phyloP scores from a whole-genome alignment of 1,284 basidiomycete species.

The Cryptococcus hybrid region DNA sequence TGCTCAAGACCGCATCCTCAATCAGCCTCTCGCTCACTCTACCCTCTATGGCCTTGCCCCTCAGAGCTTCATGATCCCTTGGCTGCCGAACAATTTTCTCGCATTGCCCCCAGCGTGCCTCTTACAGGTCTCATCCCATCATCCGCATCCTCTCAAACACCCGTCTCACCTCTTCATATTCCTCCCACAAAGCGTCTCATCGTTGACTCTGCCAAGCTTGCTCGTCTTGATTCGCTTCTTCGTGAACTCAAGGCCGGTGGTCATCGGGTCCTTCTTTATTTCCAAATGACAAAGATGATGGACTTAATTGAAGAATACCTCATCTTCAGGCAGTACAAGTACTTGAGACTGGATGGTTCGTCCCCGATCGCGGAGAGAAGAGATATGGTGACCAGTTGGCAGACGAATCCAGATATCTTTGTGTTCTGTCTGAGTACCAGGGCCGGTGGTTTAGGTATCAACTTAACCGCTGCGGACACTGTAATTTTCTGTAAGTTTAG shows the following conservation, averaged over 20 bases:
- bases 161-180: slow-evolving; percentile 82
- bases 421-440: slow-evolving; percentile 94
- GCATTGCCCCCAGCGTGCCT: not conserved
- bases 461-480: slow-evolving; percentile 95
- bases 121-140: not conserved
- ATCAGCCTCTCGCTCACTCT: slow-evolving; percentile 63
- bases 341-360: slow-evolving; percentile 90
- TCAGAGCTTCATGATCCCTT: slow-evolving; percentile 46
- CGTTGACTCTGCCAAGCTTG: slow-evolving; percentile 95
- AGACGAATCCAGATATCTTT: slow-evolving; percentile 93
- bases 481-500: slow-evolving; percentile 69
- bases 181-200: slow-evolving; percentile 95
- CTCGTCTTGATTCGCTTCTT: slow-evolving; percentile 81
- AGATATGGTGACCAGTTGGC: slow-evolving; percentile 99
- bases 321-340: slow-evolving; percentile 97
- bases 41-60: slow-evolving; percentile 82
- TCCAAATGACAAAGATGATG: slow-evolving; percentile 99
- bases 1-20: slow-evolving; percentile 58
- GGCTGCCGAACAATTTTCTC: not conserved
- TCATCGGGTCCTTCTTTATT: slow-evolving; percentile 95
- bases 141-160: slow-evolving; percentile 60
- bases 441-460: slow-evolving; percentile 97
- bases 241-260: slow-evolving; percentile 91
- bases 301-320: slow-evolving; percentile 99
- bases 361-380: slow-evolving; percentile 94